Conservation (phyloP, 345 rosid species). For the Noccaea bulbosa region DNA sequence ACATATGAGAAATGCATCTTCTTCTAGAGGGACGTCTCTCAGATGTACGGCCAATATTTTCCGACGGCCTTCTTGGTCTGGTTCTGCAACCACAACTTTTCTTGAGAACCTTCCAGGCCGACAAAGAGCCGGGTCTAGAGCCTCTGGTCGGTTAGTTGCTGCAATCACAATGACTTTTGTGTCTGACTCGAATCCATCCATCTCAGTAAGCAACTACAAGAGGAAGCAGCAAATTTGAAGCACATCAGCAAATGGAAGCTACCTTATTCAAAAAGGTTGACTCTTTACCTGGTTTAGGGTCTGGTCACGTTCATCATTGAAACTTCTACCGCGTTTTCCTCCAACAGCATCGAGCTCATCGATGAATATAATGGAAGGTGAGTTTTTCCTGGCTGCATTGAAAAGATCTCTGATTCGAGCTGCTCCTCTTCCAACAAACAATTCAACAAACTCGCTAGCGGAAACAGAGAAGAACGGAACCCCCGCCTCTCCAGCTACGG, state of each 20-base stretch:
- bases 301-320: constrained; percentile 96
- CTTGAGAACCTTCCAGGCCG: constrained; percentile 98
- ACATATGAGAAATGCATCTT: constrained; percentile 69
- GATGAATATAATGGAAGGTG: constrained; percentile 90
- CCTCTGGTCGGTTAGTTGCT: constrained; percentile 95
- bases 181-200: constrained; percentile 94
- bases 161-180: constrained; percentile 87
- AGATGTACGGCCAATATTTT: constrained; percentile 86
- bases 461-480: constrained; percentile 93
- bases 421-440: constrained; percentile 99
- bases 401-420: constrained; percentile 95
- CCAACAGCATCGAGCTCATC: constrained; percentile 99
- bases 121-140: constrained; percentile 91
- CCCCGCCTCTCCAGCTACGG: constrained; percentile 97
- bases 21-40: constrained; percentile 85
- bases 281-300: constrained; percentile 82
- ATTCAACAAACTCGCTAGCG: constrained; percentile 95
- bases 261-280: constrained; percentile 6
- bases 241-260: background rate
- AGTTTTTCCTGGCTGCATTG: constrained; percentile 70
- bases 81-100: constrained; percentile 88
- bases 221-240: constrained; percentile 10
- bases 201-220: constrained; percentile 91
- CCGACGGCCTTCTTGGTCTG: constrained; percentile 89
- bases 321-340: constrained; percentile 96